These are phyloP conservation scores for Rhazya stricta DNA, from an alignment of 257 asterid genomes.

Conservation along the genomic window DNA sequence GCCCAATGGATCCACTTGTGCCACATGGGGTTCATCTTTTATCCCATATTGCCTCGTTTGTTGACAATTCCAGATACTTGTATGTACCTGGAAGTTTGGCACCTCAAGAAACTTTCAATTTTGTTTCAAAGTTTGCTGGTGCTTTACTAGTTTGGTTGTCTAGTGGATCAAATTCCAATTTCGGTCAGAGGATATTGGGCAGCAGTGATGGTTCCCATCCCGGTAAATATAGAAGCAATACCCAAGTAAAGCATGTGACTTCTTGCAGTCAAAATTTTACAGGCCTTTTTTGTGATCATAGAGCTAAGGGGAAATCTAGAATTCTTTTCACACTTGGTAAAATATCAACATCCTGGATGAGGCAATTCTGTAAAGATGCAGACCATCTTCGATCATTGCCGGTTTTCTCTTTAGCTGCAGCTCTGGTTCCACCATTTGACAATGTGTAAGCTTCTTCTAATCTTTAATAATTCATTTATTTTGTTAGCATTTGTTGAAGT, in stretches of 20 bases:
- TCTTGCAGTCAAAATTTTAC: constrained; percentile 36
- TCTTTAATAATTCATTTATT: not conserved
- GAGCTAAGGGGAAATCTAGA: constrained; percentile 28
- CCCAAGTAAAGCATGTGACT: constrained; percentile 39
- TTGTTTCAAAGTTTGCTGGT: constrained; percentile 68
- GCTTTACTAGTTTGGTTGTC: constrained; percentile 62
- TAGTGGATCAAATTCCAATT: constrained; percentile 49
- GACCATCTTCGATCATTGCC: constrained; percentile 59
- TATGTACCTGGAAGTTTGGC: constrained; percentile 58
- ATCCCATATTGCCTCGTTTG: constrained; percentile 43
- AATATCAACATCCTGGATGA: constrained; percentile 55
- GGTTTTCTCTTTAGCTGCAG: constrained; percentile 63
- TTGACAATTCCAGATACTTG: constrained; percentile 52
- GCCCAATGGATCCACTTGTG: constrained; percentile 57
- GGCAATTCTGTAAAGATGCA: constrained; percentile 52
- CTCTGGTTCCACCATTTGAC: constrained; percentile 62
- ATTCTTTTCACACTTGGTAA: constrained; percentile 42
- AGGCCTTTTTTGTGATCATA: constrained; percentile 43
- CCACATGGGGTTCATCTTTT: constrained; percentile 50
- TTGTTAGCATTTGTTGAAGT: not conserved
- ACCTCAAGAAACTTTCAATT: constrained; percentile 64
- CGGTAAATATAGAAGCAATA: constrained; percentile 23
- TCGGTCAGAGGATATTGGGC: constrained; percentile 27
- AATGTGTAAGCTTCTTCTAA: constrained; percentile 54
- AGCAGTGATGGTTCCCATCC: constrained; percentile 31